Evolutionary conservation across 2,329 filamentous ascomycete genomes (phyloP), one percentile per base, ranked within the genome.

Genomic region (Hymenoscyphus occultus): DNA sequence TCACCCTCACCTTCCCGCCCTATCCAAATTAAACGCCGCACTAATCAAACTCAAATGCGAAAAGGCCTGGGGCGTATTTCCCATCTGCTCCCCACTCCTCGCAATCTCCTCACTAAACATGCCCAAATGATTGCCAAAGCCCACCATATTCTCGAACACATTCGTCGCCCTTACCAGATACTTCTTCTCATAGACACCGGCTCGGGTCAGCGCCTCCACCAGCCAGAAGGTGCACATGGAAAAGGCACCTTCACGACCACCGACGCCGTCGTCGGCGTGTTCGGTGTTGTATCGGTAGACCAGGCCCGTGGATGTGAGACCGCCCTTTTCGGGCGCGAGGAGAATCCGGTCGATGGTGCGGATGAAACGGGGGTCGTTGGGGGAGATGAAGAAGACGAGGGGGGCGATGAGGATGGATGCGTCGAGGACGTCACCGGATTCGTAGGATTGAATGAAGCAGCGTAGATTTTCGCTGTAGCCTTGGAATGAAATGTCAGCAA

Each of bases 171-270:
- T 80, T 13, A 80, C 75, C 22, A 88, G 78, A 70, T 90, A 90
- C 68, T 84, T 87, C n/a, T 80, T 79, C 69, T 90, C 86, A 74
- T 90, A 89, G 59, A 81, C 78, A 70, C 83, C 79, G 69, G 89
- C 89, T 39, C 90, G 83, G 39, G 89, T 91, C 77, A 93, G 83
- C 31, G 90, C 89, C 77, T 93, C 90, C 13, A 93, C 89, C 0
- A 92, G 84, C 90, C 90, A 93, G 75, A 93, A 93, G 0, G 90
- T 93, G 73, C 90, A 92, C 89, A 93, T 92, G 72, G 84, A 87
- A 74, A 93, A 93, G 22, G 90, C 89, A 28, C 90, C 90, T 77
- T 93, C 90, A 61, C 84, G 82, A 19, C 90, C 90, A 45, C 89
- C 89, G 9, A 93, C 88, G 39, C 89, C 90, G 72, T 93, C 90